A percentile compares a stretch with the other conserved stretches of the same genome.
Evolutionary conservation across 139 green algal species (phyloP).

Genomic region (Zygnema circumcarinatum): DNA sequence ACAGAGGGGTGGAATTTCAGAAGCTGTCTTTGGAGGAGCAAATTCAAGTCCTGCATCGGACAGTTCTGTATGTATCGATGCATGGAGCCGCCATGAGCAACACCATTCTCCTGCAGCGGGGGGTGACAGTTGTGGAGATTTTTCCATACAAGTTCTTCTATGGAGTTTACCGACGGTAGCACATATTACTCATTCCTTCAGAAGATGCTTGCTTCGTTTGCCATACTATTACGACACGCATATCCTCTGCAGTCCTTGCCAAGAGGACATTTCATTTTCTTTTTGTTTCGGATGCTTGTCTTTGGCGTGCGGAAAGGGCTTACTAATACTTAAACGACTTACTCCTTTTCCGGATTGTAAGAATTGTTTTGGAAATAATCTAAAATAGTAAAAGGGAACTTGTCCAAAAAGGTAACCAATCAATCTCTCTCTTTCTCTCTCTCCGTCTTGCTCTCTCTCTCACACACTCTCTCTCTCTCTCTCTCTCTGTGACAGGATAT

Average conservation of each 20-base stretch:
- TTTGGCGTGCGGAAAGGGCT: not conserved
- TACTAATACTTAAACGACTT: not conserved
- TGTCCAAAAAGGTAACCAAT: no score
- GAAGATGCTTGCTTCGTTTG: not conserved
- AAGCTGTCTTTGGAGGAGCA: slow-evolving; percentile 1
- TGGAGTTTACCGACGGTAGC: slow-evolving; percentile 8
- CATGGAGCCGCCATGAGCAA: slow-evolving; percentile 46
- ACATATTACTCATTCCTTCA: not conserved
- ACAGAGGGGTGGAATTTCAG: slow-evolving; percentile 14
- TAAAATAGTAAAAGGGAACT: no score
- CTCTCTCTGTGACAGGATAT: no score
- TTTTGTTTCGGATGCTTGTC: not conserved
- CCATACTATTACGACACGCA: not conserved
- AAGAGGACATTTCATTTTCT: not conserved
- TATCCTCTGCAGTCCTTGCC: not conserved
- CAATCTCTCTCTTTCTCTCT: no score
- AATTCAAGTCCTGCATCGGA: slow-evolving; percentile 30
- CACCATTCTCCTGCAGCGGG: slow-evolving; percentile 29
- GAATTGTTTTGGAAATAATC: no score
- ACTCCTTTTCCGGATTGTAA: not conserved
- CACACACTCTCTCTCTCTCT: no score
- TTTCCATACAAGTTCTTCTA: slow-evolving; percentile 44
- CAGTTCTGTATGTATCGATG: slow-evolving; percentile 42
- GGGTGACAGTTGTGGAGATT: slow-evolving; percentile 29
- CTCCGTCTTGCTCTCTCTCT: no score